Evolutionary conservation across 2,329 filamentous ascomycete genomes (phyloP).

Genomic region (Fusarium ramigenum): DNA sequence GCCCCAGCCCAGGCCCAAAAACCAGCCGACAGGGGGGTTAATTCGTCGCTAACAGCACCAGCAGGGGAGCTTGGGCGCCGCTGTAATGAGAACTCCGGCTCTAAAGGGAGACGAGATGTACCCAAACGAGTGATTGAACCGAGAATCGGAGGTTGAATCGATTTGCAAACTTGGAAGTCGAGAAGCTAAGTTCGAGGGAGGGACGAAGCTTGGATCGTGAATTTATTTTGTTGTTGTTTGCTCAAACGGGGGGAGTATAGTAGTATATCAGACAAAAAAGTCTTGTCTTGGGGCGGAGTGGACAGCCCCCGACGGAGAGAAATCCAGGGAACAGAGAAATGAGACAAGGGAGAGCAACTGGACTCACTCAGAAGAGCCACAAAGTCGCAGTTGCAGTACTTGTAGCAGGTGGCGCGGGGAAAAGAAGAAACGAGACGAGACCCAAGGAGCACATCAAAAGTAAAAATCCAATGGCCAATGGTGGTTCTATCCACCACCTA

Average conservation of each 20-base stretch:
- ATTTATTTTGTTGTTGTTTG: slow-evolving; percentile 8
- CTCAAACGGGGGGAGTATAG: not conserved
- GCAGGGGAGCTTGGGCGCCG: slow-evolving; percentile 30
- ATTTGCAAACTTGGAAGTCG: slow-evolving; percentile 23
- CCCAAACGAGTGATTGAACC: slow-evolving; percentile 24
- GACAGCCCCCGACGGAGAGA: slow-evolving; percentile 6
- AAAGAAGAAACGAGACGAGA: slow-evolving; percentile 19
- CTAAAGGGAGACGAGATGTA: slow-evolving; percentile 15
- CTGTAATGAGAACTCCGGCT: slow-evolving; percentile 28
- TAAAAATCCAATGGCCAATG: not conserved
- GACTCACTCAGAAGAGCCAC: slow-evolving; percentile 7
- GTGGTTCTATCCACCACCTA: not conserved
- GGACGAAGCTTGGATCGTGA: slow-evolving; percentile 7
- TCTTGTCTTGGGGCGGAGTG: not conserved
- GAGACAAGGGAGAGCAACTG: slow-evolving; percentile 30
- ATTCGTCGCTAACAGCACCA: slow-evolving; percentile 15
- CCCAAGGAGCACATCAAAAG: slow-evolving; percentile 30
- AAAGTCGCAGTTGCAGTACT: slow-evolving; percentile 10
- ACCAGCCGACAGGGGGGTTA: slow-evolving; percentile 12
- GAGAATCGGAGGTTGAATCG: slow-evolving; percentile 19
- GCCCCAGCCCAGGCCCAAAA: slow-evolving; percentile 21
- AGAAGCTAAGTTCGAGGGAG: slow-evolving; percentile 12
- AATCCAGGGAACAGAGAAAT: slow-evolving; percentile 24
- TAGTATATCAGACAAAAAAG: not conserved
- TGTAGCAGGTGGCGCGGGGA: slow-evolving; percentile 28